Evolutionary conservation across 176 grass and related monocot genomes (phyloP), one percentile per base, ranked within the genome.

Genomic region (Aegilops speltoides): DNA sequence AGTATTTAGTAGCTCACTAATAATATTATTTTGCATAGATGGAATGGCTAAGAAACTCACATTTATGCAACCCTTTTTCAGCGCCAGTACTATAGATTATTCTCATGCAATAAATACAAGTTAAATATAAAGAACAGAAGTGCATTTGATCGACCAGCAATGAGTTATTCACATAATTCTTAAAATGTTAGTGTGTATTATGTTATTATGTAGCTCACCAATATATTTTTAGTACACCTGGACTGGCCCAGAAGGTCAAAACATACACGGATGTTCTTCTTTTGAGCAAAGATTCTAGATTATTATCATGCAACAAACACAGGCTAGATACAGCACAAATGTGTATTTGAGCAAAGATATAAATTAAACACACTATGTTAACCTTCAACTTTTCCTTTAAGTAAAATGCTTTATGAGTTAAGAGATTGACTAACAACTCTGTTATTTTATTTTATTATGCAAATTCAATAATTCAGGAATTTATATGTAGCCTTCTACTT

Each of bases 121-220:
- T 85, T 52, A 54, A 52, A 34, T 6, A 25, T 72, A 48, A 48
- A 82, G n/a, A 74, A 68, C 17, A 81, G 3, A 66, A 33, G 13
- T 37, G 3, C 10, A 67, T 68, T 67, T 81, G 26, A 65, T 68
- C 73, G 12, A 84, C 61, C 46, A 62, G 34, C 63, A 70, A 69
- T 79, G 48, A 45, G 68, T 83, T 79, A 80, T 76, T 74, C 33
- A 81, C 69, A 76, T 68, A 62, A 60, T 82, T 64, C 52, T n/a
- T 10, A 50, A 72, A 77, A n/a, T 78, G 50, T 78, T 3, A 13
- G 19, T 82, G 48, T 37, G 23, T 68, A 60, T 28, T 69, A 52
- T 80, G 14, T 84, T 68, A 60, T 29, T 63, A 64, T 80, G 20
- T 84, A 79, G 82, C 54, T 19, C 36, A 34, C 22, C 5, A 63